Evolutionary conservation across 2,329 filamentous ascomycete species (phyloP), one percentile per base, ranked within the genome.

Genomic region (Leptographium galeiforme): DNA sequence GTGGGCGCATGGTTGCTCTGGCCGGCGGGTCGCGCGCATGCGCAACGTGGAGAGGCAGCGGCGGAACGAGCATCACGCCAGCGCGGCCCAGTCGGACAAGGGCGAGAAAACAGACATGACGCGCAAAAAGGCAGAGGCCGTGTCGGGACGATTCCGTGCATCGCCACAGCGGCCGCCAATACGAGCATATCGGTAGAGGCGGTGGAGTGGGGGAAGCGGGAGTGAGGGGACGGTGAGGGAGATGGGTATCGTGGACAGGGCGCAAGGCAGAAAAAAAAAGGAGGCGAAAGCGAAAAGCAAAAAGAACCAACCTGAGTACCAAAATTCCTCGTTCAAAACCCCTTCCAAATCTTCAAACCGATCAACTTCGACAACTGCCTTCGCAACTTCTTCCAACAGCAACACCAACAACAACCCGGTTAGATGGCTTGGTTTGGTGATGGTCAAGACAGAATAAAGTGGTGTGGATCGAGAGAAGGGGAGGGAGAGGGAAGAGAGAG

Each of bases 391-490:
- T 58, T 58, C 58, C 59, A 53, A 58, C 58, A 53, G 53, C 58
- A 57, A 57, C 58, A 57, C 57, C 58, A 43, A 58, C 59, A 57
- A 61, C 59, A 57, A 57, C 58, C 57, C 56, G 43, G 38, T 56
- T 45, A 54, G 56, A 33, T 39, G 55, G 43, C 38, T 45, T 52
- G 25, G 49, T 48, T 47, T 50, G 50, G 55, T 56, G 57, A 56
- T 36, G 54, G 48, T 48, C 53, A 56, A 54, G 47, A 53, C 40
- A 48, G 39, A 32, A 39, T 19, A 49, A 44, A 44, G 48, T 53
- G 48, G 50, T 53, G 54, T 55, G 50, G 36, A 51, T 56, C 57
- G 59, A 58, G 59, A 58, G 47, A 48, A 47, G 18, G 25, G 33
- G 38, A 40, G 16, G 30, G 40, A 16, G 46, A 18, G 58, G 54